These are phyloP conservation scores for Anisogramma anomala DNA, from an alignment of 2,329 filamentous ascomycete species.

Conservation along the genomic window DNA sequence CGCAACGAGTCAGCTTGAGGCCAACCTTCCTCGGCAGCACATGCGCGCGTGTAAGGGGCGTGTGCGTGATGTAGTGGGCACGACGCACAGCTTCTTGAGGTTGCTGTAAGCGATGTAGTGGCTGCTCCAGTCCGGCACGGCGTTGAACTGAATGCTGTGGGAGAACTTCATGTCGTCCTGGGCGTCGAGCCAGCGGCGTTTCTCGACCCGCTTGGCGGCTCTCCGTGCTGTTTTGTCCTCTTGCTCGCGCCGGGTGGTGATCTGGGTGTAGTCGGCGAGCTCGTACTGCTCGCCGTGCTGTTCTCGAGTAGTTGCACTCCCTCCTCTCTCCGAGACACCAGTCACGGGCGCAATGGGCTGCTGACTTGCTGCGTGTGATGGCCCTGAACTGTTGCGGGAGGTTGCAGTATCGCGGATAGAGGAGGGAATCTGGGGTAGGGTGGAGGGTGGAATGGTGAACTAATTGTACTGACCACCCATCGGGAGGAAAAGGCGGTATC, in stretches of 20 bases:
- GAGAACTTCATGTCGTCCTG: conserved; percentile 98
- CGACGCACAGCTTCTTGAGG: conserved; percentile 84
- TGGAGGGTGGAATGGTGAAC: conserved; percentile 11
- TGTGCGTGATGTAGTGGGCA: neutral
- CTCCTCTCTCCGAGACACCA: conserved; percentile 11
- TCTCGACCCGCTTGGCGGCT: conserved; percentile 42
- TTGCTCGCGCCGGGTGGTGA: conserved; percentile 21
- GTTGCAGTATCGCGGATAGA: conserved; percentile 7
- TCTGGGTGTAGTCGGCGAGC: conserved; percentile 29
- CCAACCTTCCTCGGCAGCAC: conserved; percentile 4
- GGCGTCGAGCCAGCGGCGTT: conserved; percentile 59
- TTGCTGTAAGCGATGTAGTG: conserved; percentile 98
- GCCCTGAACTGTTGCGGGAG: conserved; percentile 1
- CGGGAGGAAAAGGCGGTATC: neutral
- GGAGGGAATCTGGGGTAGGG: conserved; percentile 7
- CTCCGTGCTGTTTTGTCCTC: conserved; percentile 24
- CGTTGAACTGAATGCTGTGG: conserved; percentile 98
- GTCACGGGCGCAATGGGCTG: conserved; percentile 3
- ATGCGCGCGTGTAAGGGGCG: no score
- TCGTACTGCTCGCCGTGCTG: conserved; percentile 24
- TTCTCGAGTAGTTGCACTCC: conserved; percentile 6
- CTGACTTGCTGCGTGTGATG: conserved; percentile 1
- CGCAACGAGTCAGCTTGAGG: conserved; percentile 1
- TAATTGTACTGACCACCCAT: conserved; percentile 13
- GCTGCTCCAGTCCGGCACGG: conserved; percentile 97